Evolutionary conservation across 768 basidiomycete genomes (phyloP).

Genomic region (Boletellus sp.): DNA sequence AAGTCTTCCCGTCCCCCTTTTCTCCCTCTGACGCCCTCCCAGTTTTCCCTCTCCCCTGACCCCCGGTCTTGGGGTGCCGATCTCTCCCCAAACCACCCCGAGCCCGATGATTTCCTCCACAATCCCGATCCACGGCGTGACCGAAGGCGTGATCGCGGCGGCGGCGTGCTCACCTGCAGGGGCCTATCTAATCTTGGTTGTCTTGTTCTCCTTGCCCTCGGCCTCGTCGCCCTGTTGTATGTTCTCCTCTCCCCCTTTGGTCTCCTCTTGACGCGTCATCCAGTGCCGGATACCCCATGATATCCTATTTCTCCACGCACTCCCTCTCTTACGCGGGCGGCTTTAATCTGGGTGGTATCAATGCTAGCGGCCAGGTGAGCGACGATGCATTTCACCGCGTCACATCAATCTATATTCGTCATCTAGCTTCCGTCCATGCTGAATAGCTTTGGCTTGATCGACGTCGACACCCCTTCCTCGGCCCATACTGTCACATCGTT

Average conservation of each 20-base stretch:
- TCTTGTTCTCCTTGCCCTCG: conserved; percentile 50
- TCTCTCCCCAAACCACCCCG: conserved; percentile 50
- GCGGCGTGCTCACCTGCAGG: conserved; percentile 61
- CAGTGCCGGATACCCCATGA: conserved; percentile 63
- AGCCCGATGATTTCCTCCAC: conserved; percentile 70
- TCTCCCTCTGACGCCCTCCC: conserved; percentile 1
- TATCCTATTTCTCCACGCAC: conserved; percentile 50
- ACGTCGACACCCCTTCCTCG: conserved; percentile 65
- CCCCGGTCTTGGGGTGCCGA: conserved; percentile 71
- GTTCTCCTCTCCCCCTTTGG: conserved; percentile 16
- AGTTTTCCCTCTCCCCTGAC: conserved; percentile 76
- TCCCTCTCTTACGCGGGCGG: conserved; percentile 50
- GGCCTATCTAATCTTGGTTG: conserved; percentile 74
- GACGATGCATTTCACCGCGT: not conserved
- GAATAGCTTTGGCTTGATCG: conserved; percentile 72
- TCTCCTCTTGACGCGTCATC: conserved; percentile 1
- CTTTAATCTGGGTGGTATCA: conserved; percentile 76
- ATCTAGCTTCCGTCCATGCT: conserved; percentile 51
- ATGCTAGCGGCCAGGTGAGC: conserved; percentile 65
- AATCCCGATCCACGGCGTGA: conserved; percentile 68
- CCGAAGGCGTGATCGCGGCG: conserved; percentile 48
- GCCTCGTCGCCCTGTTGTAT: conserved; percentile 59
- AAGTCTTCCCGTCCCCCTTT: conserved; percentile 6
- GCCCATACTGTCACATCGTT: conserved; percentile 54
- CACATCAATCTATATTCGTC: not conserved